A percentile compares a stretch with the other conserved stretches of the same genome.
Evolutionary conservation across 179 eudicot genomes (phyloP).

Genomic region (Amaranthus tricolor): DNA sequence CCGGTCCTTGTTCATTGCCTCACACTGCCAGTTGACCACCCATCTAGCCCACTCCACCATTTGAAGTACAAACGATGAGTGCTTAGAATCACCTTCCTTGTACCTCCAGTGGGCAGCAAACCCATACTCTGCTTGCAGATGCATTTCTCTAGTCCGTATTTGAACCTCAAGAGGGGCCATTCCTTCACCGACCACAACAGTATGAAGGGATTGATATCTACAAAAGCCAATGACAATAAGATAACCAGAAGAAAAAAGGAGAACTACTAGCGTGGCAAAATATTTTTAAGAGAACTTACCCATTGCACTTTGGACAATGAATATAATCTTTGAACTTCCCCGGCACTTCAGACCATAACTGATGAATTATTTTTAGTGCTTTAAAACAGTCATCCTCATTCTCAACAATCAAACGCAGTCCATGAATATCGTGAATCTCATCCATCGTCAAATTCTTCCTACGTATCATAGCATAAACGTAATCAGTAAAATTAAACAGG

Average conservation of each 20-base stretch:
- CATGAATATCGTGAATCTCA: constrained; percentile 88
- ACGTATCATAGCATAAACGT: constrained; percentile 15
- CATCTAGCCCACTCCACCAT: constrained; percentile 99
- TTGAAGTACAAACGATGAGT: constrained; percentile 81
- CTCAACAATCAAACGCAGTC: constrained; percentile 84
- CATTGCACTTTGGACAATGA: constrained; percentile 70
- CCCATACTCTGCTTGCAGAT: constrained; percentile 87
- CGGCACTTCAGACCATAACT: constrained; percentile 86
- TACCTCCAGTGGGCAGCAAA: constrained; percentile 99
- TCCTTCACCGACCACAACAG: constrained; percentile 75
- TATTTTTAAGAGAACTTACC: constrained; percentile 45
- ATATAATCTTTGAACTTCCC: constrained; percentile 88
- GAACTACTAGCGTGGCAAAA: neutral
- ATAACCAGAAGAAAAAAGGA: neutral
- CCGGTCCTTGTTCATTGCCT: constrained; percentile 60
- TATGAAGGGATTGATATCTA: constrained; percentile 87
- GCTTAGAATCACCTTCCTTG: constrained; percentile 80
- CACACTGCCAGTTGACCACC: constrained; percentile 95
- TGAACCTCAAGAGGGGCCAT: constrained; percentile 88
- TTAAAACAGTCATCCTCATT: constrained; percentile 77
- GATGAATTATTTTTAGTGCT: constrained; percentile 70
- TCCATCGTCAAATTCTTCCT: constrained; percentile 85
- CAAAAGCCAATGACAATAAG: constrained; percentile 6
- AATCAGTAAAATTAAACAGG: constrained; percentile 11
- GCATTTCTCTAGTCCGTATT: constrained; percentile 90